phyloP scores from a whole-genome alignment of 2,329 filamentous ascomycete genomes.

The Pseudogymnoascus sp. region DNA sequence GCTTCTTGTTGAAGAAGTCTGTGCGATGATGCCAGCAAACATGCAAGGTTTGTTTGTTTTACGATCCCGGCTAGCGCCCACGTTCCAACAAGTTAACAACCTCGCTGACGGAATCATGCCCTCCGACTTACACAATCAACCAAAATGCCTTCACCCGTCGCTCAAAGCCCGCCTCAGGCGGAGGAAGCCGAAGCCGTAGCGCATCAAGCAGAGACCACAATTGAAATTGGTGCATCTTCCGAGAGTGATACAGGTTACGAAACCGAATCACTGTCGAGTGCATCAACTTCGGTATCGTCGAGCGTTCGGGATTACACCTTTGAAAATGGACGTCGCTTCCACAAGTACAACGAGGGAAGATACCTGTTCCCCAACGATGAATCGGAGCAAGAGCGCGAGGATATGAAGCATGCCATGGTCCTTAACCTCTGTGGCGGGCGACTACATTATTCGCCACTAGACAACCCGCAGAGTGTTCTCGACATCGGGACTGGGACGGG shows the following conservation, averaged over 20 bases:
- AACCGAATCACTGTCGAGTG: slow-evolving; percentile 11
- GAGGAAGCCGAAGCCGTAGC: not conserved
- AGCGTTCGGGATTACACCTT: slow-evolving; percentile 40
- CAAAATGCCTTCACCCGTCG: not conserved
- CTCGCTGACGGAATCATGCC: not conserved
- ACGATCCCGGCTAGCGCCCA: not conserved
- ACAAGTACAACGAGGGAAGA: slow-evolving; percentile 41
- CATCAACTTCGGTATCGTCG: slow-evolving; percentile 15
- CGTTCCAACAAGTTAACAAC: not conserved
- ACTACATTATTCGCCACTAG: slow-evolving; percentile 15
- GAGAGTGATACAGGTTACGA: slow-evolving; percentile 9
- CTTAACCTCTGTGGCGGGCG: slow-evolving; percentile 17
- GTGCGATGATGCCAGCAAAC: not conserved
- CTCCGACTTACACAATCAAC: not conserved
- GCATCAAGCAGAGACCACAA: not conserved
- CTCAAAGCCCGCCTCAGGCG: not conserved
- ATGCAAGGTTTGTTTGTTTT: not conserved
- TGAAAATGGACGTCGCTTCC: slow-evolving; percentile 48
- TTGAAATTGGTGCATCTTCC: not conserved
- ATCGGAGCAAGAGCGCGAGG: slow-evolving; percentile 46
- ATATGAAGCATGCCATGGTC: slow-evolving; percentile 31
- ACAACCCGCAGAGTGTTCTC: slow-evolving; percentile 7
- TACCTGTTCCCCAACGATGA: slow-evolving; percentile 52
- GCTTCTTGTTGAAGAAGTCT: not conserved
- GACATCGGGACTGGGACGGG: slow-evolving; percentile 19